Percentiles rank a stretch among this genome's conserved stretches.
phyloP scores from a whole-genome alignment of 148 eudicot genomes.

The Camellia granthamiana region DNA sequence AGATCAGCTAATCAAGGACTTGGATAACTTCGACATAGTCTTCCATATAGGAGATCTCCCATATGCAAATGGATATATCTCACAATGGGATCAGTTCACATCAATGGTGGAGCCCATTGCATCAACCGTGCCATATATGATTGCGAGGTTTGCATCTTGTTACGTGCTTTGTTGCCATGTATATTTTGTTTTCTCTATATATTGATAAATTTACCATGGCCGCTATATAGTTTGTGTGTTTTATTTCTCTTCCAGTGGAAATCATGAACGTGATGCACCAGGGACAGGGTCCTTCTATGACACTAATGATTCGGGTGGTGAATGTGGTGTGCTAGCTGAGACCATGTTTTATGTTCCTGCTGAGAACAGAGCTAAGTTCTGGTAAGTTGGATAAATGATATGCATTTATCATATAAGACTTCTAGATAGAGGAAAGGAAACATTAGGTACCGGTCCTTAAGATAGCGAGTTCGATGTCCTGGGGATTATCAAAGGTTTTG shows the following conservation, averaged over 20 bases:
- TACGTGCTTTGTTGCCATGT: no score
- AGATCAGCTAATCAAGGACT: conserved; percentile 61
- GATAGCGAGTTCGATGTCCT: no score
- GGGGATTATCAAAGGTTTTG: no score
- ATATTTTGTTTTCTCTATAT: no score
- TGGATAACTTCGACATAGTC: conserved; percentile 64
- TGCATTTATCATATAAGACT: no score
- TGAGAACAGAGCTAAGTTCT: conserved; percentile 75
- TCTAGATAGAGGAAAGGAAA: not conserved
- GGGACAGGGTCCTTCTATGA: conserved; percentile 67
- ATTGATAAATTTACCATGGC: no score
- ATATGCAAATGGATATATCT: conserved; percentile 78
- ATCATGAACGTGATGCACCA: conserved; percentile 90
- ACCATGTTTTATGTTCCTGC: conserved; percentile 81
- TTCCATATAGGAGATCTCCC: conserved; percentile 77
- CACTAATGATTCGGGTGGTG: conserved; percentile 69
- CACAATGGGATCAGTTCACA: conserved; percentile 94
- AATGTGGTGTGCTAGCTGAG: conserved; percentile 83
- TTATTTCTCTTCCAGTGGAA: conserved; percentile 44
- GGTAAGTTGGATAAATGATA: conserved; percentile 34
- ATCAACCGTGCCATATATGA: conserved; percentile 74
- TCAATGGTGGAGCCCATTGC: conserved; percentile 79
- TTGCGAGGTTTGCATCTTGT: conserved; percentile 53
- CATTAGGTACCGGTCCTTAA: no score
- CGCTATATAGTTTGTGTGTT: no score